Percentiles rank a stretch among this genome's conserved stretches.
Conservation (phyloP, 331 rosid species). For the Rosa hybrid region DNA sequence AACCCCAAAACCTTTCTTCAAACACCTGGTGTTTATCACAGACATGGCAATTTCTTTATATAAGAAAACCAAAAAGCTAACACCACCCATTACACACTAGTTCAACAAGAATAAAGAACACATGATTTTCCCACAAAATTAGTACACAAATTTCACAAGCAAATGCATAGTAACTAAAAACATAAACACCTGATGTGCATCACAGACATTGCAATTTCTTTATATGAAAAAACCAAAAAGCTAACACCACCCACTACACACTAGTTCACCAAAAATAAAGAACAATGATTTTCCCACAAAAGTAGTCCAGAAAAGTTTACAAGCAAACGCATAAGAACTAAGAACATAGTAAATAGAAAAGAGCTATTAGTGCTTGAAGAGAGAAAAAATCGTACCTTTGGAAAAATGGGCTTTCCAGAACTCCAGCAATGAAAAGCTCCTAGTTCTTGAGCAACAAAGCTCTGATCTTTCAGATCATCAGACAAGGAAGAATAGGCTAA, state of each 20-base stretch:
- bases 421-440: neutral
- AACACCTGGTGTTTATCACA: neutral
- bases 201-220: too few relatives aligned
- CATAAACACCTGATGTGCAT: too few relatives aligned
- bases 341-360: neutral
- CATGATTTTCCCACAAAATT: neutral
- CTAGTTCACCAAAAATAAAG: neutral
- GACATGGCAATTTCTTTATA: neutral
- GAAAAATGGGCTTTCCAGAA: neutral
- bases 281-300: neutral
- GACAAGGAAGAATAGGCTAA: neutral
- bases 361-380: neutral
- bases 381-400: neutral
- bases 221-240: neutral
- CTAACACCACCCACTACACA: neutral
- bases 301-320: neutral
- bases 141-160: neutral
- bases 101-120: neutral
- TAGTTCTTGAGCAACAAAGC: neutral
- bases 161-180: too few relatives aligned
- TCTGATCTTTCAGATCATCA: neutral
- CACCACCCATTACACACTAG: neutral
- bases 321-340: neutral
- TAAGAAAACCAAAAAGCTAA: neutral
- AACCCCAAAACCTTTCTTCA: neutral